Evolutionary conservation across 2,329 filamentous ascomycete species (phyloP).

Genomic region (Fusarium brevicatenulatum): DNA sequence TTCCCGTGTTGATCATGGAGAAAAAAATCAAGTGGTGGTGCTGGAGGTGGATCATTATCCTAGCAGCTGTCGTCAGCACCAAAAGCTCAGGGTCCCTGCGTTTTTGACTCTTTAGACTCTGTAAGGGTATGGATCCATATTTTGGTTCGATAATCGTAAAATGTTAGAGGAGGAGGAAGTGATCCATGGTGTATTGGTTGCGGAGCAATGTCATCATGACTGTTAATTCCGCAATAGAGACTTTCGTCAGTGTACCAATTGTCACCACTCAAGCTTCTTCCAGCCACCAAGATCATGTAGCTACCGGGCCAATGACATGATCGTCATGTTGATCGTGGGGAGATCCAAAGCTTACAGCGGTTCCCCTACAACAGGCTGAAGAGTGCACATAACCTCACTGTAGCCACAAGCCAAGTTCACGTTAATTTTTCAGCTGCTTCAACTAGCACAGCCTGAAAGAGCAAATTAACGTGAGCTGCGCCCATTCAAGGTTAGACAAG

Average conservation of each 20-base stretch:
- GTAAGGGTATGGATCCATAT: conserved; percentile 7
- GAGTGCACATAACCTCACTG: background rate
- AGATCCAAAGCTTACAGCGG: conserved; percentile 13
- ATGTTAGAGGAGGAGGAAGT: background rate
- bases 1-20: conserved; percentile 17
- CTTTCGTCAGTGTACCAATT: background rate
- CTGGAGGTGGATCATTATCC: conserved; percentile 26
- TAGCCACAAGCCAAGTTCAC: conserved; percentile 6
- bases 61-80: conserved; percentile 42
- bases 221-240: conserved; percentile 13
- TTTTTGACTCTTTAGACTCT: background rate
- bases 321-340: conserved; percentile 32
- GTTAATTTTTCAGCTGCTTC: conserved; percentile 15
- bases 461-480: conserved; percentile 30
- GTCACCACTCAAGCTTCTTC: conserved; percentile 15
- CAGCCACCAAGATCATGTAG: conserved; percentile 14
- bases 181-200: background rate
- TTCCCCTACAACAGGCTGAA: background rate
- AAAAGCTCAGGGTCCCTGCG: conserved; percentile 26
- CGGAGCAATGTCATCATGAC: conserved; percentile 23
- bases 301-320: conserved; percentile 38
- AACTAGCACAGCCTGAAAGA: conserved; percentile 17
- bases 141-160: conserved; percentile 1
- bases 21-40: conserved; percentile 23
- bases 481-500: conserved; percentile 28